A percentile compares a stretch with the other conserved stretches of the same genome.
Conservation (phyloP, 345 rosid genomes). For the Psidium guajava region DNA sequence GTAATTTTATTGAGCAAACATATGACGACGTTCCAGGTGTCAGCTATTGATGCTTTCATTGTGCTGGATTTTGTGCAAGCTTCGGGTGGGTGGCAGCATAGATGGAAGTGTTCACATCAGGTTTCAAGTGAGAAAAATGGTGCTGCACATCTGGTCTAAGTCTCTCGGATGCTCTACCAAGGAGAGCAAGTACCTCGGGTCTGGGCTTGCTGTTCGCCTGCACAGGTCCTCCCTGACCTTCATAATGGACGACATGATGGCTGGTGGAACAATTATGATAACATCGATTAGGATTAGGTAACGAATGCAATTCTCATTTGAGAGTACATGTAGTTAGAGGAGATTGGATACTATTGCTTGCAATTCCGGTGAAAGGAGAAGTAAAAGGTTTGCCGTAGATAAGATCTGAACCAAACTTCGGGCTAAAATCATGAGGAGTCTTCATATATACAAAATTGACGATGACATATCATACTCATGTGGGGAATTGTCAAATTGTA, state of each 20-base stretch:
- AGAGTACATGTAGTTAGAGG: not conserved
- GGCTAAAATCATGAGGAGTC: not conserved
- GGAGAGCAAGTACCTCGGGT: slow-evolving; percentile 57
- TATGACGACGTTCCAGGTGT: not conserved
- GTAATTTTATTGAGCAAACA: not conserved
- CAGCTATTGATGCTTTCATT: not conserved
- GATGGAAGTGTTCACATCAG: slow-evolving; percentile 57
- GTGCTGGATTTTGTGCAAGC: slow-evolving; percentile 21
- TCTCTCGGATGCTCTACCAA: slow-evolving; percentile 57
- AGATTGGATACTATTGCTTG: not conserved
- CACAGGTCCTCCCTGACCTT: slow-evolving; percentile 93
- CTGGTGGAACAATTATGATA: slow-evolving; percentile 16
- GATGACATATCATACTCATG: not conserved
- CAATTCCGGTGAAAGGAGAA: not conserved
- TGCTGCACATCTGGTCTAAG: slow-evolving; percentile 78
- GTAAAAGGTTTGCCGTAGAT: not conserved
- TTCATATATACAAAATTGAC: not conserved
- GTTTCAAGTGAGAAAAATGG: slow-evolving; percentile 78
- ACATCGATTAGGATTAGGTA: not conserved
- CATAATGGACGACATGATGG: slow-evolving; percentile 84
- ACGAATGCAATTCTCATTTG: not conserved
- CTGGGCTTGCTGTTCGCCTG: slow-evolving; percentile 84
- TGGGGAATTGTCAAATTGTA: not conserved
- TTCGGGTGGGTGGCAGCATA: slow-evolving; percentile 88
- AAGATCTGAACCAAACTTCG: not conserved